A percentile compares a stretch with the other conserved stretches of the same genome.
phyloP scores from a whole-genome alignment of 257 asterid genomes.

The Forsythia suspensa region DNA sequence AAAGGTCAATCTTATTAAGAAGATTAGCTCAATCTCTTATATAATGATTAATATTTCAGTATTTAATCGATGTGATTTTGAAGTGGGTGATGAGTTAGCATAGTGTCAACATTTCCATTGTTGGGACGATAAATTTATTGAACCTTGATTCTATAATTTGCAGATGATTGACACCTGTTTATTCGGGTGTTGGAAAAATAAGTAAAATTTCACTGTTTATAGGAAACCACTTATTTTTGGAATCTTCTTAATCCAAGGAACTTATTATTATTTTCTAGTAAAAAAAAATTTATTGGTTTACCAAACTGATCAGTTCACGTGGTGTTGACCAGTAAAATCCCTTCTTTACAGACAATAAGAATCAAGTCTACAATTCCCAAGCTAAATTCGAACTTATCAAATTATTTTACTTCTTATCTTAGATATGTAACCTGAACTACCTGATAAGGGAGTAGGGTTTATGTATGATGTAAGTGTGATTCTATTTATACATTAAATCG shows the following conservation, averaged over 20 bases:
- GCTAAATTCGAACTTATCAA: not conserved
- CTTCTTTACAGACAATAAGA: slow-evolving; percentile 20
- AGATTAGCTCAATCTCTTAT: no score
- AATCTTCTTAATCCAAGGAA: slow-evolving; percentile 19
- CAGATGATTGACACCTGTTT: slow-evolving; percentile 57
- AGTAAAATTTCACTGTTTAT: slow-evolving; percentile 20
- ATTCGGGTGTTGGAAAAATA: no score
- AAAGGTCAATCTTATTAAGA: no score
- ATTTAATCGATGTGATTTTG: not conserved
- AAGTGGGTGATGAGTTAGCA: slow-evolving; percentile 10
- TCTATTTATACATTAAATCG: no score
- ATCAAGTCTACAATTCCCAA: no score
- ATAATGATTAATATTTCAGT: no score
- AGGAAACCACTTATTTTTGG: not conserved
- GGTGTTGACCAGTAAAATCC: slow-evolving; percentile 11
- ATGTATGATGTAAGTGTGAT: no score
- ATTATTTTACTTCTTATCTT: not conserved
- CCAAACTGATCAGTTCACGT: slow-evolving; percentile 8
- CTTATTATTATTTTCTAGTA: slow-evolving; percentile 14
- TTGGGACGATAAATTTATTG: slow-evolving; percentile 17
- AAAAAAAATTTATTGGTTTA: slow-evolving; percentile 32
- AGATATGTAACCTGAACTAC: no score
- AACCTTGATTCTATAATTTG: slow-evolving; percentile 36
- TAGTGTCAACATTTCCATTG: not conserved
- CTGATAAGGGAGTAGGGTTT: no score